Evolutionary conservation across 2,329 filamentous ascomycete genomes (phyloP), one percentile per base, ranked within the genome.

Genomic region (Penicillium sp.): DNA sequence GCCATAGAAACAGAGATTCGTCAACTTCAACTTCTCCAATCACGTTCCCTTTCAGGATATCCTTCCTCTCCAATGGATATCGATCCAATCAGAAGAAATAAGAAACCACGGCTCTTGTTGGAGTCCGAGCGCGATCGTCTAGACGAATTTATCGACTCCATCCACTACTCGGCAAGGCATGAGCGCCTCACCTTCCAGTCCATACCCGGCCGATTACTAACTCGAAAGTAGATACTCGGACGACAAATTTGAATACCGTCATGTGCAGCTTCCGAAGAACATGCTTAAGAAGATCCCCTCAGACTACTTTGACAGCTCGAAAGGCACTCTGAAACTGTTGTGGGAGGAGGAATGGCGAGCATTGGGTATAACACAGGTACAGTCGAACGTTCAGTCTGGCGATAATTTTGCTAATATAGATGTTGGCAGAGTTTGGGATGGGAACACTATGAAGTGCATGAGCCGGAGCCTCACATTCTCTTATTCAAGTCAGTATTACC

Each of bases 301-400:
- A 73, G 93, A 97, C 61, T 96, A 96, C 76, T 93, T 96, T 71
- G 92, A 97, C 75, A 83, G 86, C 49, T 80, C 85, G 50, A 91
- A 96, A 76, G 94, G 94, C 59, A 97, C 93, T 6, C 79, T 99
- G 75, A 99, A 97, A 80, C 80, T 99, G 65, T 79, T 99, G 58
- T 97, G 93, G 92, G 94, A 99, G 75, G 93, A 97, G 64, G 94
- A 99, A 79, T 99, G 94, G 94, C 87, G 94, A 76, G 92, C 89
- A 33, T 83, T 99, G 70, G 94, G 94, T 49, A 99, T 99, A 73
- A 99, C 94, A 63, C 93, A 96, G 87, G 92, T 96, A 79, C 15
- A 40, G 27, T n/a, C 18, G 18, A 31, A 31, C 4, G 18, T 22
- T 22, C n/a, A 33, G 22, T 29, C 25, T n/a, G 22, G 12, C 4